phyloP scores from a whole-genome alignment of 371 early-diverging fungal species.

The Lichtheimia ornata region DNA sequence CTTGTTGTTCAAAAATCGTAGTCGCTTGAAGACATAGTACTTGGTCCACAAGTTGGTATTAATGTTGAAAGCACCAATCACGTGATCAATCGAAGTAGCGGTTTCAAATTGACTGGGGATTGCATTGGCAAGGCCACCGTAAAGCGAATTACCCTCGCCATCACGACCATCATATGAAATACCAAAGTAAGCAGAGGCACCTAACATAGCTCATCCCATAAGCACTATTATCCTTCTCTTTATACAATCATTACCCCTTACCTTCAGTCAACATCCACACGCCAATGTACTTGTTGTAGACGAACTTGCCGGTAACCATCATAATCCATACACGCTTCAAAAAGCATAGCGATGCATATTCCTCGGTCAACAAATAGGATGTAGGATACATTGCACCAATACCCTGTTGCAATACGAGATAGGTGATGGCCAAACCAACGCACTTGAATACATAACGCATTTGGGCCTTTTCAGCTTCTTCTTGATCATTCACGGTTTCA shows the following conservation, averaged over 20 bases:
- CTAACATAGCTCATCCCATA: slow-evolving; percentile 13
- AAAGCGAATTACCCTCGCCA: slow-evolving; percentile 46
- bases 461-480: slow-evolving; percentile 45
- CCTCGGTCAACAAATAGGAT: slow-evolving; percentile 50
- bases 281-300: slow-evolving; percentile 70
- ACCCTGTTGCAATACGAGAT: slow-evolving; percentile 55
- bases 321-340: slow-evolving; percentile 44
- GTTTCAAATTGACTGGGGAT: slow-evolving; percentile 46
- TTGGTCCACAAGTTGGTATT: slow-evolving; percentile 79
- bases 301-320: slow-evolving; percentile 57
- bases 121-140: slow-evolving; percentile 66
- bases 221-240: not conserved
- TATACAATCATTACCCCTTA: slow-evolving; percentile 9
- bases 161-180: slow-evolving; percentile 66
- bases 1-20: slow-evolving; percentile 69
- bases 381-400: slow-evolving; percentile 53
- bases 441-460: slow-evolving; percentile 46
- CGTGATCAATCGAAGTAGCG: slow-evolving; percentile 60
- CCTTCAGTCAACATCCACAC: slow-evolving; percentile 73
- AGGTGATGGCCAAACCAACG: slow-evolving; percentile 49
- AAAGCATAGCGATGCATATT: slow-evolving; percentile 43
- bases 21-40: slow-evolving; percentile 72
- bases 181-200: slow-evolving; percentile 62
- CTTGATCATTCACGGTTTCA: slow-evolving; percentile 27
- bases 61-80: slow-evolving; percentile 70